Conservation (phyloP, 257 asterid genomes). For the Ilex aquifolium region DNA sequence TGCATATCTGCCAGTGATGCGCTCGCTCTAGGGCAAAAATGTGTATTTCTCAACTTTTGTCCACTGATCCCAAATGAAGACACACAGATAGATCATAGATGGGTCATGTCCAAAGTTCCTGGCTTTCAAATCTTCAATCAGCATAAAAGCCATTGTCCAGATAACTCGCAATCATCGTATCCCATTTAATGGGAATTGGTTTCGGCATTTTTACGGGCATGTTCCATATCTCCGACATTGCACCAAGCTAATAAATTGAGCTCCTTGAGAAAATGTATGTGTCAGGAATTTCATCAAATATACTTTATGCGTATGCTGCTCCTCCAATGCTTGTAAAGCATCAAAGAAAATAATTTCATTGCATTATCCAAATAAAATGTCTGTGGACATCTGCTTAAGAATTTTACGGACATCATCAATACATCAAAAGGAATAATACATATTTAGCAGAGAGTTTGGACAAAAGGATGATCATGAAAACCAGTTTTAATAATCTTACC, state of each 20-base stretch:
- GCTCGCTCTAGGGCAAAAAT: conserved; percentile 8
- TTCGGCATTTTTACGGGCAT: not conserved
- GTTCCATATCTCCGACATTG: conserved; percentile 7
- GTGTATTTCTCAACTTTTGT: conserved; percentile 8
- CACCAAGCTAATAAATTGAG: conserved; percentile 9
- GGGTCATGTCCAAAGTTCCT: conserved; percentile 6
- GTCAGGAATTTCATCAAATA: not conserved
- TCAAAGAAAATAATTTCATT: not conserved
- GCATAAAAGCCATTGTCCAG: not conserved
- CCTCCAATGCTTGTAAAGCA: conserved; percentile 3
- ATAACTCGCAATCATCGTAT: conserved; percentile 14
- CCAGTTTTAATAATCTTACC: conserved; percentile 6
- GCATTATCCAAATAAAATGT: conserved; percentile 2
- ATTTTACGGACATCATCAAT: not conserved
- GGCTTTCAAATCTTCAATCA: conserved; percentile 6
- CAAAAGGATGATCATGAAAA: conserved; percentile 10
- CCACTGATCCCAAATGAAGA: conserved; percentile 10
- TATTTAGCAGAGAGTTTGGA: conserved; percentile 9
- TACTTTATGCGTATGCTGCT: not conserved
- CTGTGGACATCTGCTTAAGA: conserved; percentile 2
- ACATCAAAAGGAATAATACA: conserved; percentile 1
- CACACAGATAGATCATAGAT: conserved; percentile 7
- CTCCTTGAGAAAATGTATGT: conserved; percentile 11
- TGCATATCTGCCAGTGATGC: not conserved
- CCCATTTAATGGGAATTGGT: conserved; percentile 4